Conservation (phyloP, 2,329 filamentous ascomycete species). For the Fusarium sp. region DNA sequence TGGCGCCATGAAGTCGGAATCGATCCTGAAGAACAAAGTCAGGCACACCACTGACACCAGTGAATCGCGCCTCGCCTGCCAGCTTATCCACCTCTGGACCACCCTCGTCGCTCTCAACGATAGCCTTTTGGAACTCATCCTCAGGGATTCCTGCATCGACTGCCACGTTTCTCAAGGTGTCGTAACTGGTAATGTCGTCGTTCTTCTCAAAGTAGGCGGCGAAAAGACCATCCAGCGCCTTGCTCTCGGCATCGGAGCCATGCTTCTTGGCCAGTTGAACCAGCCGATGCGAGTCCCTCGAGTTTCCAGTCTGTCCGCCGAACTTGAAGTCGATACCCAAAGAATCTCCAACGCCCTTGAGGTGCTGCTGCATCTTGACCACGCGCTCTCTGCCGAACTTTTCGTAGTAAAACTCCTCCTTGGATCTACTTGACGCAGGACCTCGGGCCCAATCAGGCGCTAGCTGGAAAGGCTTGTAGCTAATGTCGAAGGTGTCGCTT, state of each 20-base stretch:
- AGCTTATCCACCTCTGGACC: conserved; percentile 49
- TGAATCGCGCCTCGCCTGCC: conserved; percentile 42
- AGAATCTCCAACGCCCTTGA: conserved; percentile 47
- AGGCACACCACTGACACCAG: conserved; percentile 72
- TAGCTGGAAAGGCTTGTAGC: conserved; percentile 60
- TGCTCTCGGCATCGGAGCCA: conserved; percentile 63
- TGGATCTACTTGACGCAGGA: conserved; percentile 49
- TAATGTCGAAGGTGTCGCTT: conserved; percentile 68
- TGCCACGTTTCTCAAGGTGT: conserved; percentile 51
- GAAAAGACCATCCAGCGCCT: conserved; percentile 61
- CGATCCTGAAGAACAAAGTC: conserved; percentile 77
- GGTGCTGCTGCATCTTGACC: conserved; percentile 46
- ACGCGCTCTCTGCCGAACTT: conserved; percentile 74
- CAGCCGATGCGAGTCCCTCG: conserved; percentile 79
- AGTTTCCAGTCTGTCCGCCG: conserved; percentile 78
- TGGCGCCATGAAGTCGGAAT: conserved; percentile 76
- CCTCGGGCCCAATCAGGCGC: conserved; percentile 50
- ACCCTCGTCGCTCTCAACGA: conserved; percentile 61
- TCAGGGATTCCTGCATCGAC: conserved; percentile 59
- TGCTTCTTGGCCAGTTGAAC: conserved; percentile 62
- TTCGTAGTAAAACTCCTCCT: conserved; percentile 51
- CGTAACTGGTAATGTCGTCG: conserved; percentile 55
- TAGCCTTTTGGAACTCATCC: conserved; percentile 50
- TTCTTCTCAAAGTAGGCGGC: conserved; percentile 57
- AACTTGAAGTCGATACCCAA: conserved; percentile 63